Conservation (phyloP, 805 yeast genomes). For the Vanderwaltozyma verrucispora region DNA sequence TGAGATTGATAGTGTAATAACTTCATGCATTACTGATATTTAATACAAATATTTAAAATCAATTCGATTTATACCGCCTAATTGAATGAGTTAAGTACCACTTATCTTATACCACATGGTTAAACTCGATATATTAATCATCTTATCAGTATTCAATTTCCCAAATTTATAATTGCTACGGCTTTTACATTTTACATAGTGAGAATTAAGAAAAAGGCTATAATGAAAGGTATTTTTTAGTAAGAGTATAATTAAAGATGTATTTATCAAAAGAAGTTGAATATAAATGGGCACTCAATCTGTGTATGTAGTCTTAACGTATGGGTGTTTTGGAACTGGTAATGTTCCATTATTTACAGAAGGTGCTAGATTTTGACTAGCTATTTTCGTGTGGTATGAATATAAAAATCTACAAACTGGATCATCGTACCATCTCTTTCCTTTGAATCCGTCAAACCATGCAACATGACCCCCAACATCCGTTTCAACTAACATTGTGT, state of each 20-base stretch:
- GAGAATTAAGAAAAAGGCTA: too few relatives aligned
- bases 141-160: too few relatives aligned
- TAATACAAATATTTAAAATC: too few relatives aligned
- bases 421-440: constrained; percentile 55
- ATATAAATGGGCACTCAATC: background rate
- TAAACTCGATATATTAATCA: too few relatives aligned
- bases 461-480: constrained; percentile 75
- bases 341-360: background rate
- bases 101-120: too few relatives aligned
- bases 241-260: too few relatives aligned
- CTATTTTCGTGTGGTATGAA: constrained; percentile 26
- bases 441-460: constrained; percentile 48
- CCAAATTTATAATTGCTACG: too few relatives aligned
- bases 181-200: too few relatives aligned
- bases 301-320: background rate
- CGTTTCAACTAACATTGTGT: constrained; percentile 46
- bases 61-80: too few relatives aligned
- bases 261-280: too few relatives aligned
- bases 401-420: constrained; percentile 38
- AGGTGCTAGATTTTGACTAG: constrained; percentile 13
- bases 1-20: constrained; percentile 62
- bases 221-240: too few relatives aligned
- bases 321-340: background rate
- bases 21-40: constrained; percentile 49
- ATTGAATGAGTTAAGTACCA: too few relatives aligned